Evolutionary conservation across 1,139 yeast species (phyloP).

Genomic region (Scheffersomyces lignicola): DNA sequence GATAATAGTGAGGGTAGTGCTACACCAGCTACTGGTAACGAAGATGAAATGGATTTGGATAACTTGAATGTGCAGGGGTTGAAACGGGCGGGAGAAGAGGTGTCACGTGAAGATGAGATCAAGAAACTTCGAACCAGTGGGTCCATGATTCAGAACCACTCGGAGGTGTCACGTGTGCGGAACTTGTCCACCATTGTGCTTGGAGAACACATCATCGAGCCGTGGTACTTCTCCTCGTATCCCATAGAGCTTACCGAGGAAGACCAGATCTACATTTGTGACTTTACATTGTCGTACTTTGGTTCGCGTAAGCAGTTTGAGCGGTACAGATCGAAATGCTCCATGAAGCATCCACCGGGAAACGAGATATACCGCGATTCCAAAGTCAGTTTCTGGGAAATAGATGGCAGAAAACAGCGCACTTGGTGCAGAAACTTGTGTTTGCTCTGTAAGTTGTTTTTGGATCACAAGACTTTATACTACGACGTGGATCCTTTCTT

Average conservation of each 20-base stretch:
- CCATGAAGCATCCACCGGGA: conserved; percentile 94
- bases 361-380: conserved; percentile 94
- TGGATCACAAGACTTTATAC: conserved; percentile 93
- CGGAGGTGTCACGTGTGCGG: conserved; percentile 89
- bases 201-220: conserved; percentile 92
- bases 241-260: conserved; percentile 93
- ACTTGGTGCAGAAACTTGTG: conserved; percentile 97
- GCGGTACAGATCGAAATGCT: conserved; percentile 82
- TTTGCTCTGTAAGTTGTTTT: conserved; percentile 78
- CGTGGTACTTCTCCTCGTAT: conserved; percentile 98
- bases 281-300: conserved; percentile 84
- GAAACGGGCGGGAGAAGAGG: conserved; percentile 63
- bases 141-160: conserved; percentile 90
- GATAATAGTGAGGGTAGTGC: conserved; percentile 19
- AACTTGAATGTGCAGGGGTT: conserved; percentile 82
- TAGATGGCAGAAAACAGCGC: conserved; percentile 92
- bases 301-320: conserved; percentile 91
- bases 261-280: conserved; percentile 87
- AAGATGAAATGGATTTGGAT: conserved; percentile 84
- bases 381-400: conserved; percentile 78
- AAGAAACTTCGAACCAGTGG: conserved; percentile 91
- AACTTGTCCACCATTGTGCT: conserved; percentile 75
- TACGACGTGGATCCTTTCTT: conserved; percentile 97
- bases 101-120: conserved; percentile 86
- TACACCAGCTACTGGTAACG: conserved; percentile 29